Evolutionary conservation across 108 stramenopile genomes (phyloP).

Genomic region (Fragilaria crotonensis): DNA sequence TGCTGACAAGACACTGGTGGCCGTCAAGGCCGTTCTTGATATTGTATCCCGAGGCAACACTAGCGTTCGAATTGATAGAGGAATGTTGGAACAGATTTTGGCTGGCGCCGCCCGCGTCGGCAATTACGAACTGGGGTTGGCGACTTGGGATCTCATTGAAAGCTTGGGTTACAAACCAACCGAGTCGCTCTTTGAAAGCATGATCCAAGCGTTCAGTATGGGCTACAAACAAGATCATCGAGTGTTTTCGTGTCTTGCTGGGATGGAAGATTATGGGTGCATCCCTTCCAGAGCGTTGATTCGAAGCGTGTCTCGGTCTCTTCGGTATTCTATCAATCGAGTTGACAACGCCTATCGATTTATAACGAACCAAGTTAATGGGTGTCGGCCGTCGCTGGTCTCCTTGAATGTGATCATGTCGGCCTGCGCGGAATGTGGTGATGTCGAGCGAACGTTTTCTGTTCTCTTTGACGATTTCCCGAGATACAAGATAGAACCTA

Average conservation of each 20-base stretch:
- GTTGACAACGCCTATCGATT: constrained; percentile 15
- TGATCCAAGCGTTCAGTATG: constrained; percentile 43
- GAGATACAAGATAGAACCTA: constrained; percentile 23
- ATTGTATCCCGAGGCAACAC: neutral
- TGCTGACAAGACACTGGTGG: constrained; percentile 8
- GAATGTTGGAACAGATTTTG: constrained; percentile 54
- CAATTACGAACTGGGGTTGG: constrained; percentile 30
- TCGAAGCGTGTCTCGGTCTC: constrained; percentile 31
- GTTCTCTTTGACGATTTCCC: constrained; percentile 22
- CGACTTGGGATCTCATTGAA: constrained; percentile 61
- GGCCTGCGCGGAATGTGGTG: constrained; percentile 34
- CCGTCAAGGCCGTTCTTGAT: constrained; percentile 19
- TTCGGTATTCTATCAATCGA: constrained; percentile 33
- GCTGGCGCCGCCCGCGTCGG: constrained; percentile 30
- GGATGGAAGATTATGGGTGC: constrained; percentile 59
- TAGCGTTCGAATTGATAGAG: constrained; percentile 22
- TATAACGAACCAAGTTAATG: constrained; percentile 15
- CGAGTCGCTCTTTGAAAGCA: constrained; percentile 59
- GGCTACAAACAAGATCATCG: constrained; percentile 7
- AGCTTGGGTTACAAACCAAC: constrained; percentile 43
- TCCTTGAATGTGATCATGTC: constrained; percentile 38
- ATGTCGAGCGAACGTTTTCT: constrained; percentile 13
- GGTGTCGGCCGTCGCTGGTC: constrained; percentile 28
- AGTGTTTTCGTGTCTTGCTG: constrained; percentile 42
- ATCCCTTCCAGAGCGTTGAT: constrained; percentile 44